phyloP scores from a whole-genome alignment of 2,329 filamentous ascomycete genomes.

The Drechslerella dactyloides region DNA sequence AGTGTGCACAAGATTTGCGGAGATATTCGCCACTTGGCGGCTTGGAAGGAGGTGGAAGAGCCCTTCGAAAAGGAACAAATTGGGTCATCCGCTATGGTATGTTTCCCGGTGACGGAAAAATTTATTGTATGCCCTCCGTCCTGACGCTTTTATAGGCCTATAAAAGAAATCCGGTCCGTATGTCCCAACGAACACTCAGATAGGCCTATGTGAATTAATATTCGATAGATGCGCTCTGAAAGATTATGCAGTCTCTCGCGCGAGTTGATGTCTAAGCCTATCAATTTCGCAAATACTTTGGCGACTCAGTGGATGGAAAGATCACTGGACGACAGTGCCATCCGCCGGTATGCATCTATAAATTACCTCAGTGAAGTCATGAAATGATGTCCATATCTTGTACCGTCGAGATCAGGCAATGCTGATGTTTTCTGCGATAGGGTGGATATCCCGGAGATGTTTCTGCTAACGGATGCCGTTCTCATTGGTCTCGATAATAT shows the following conservation, averaged over 20 bases:
- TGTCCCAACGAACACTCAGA: background rate
- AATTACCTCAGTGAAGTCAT: conserved; percentile 54
- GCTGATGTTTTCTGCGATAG: conserved; percentile 56
- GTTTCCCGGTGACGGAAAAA: conserved; percentile 21
- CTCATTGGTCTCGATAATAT: conserved; percentile 73
- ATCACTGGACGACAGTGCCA: conserved; percentile 77
- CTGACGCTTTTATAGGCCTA: conserved; percentile 12
- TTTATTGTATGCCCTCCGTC: background rate
- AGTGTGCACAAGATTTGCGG: conserved; percentile 76
- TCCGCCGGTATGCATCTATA: conserved; percentile 62
- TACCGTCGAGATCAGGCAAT: conserved; percentile 59
- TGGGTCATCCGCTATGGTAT: conserved; percentile 67
- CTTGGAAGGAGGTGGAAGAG: conserved; percentile 83
- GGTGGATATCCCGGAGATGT: conserved; percentile 68
- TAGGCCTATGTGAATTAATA: background rate
- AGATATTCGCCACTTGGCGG: conserved; percentile 76
- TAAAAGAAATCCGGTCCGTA: conserved; percentile 23
- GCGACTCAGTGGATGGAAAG: conserved; percentile 77
- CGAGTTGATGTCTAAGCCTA: conserved; percentile 25
- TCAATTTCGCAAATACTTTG: conserved; percentile 19
- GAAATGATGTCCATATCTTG: conserved; percentile 9
- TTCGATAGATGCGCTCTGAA: conserved; percentile 29
- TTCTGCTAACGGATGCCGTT: conserved; percentile 73
- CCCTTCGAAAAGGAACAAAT: conserved; percentile 82
- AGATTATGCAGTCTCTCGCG: conserved; percentile 31